Evolutionary conservation across 164 flowering plant genomes (phyloP).

Genomic region (Paratinospora sagittata): DNA sequence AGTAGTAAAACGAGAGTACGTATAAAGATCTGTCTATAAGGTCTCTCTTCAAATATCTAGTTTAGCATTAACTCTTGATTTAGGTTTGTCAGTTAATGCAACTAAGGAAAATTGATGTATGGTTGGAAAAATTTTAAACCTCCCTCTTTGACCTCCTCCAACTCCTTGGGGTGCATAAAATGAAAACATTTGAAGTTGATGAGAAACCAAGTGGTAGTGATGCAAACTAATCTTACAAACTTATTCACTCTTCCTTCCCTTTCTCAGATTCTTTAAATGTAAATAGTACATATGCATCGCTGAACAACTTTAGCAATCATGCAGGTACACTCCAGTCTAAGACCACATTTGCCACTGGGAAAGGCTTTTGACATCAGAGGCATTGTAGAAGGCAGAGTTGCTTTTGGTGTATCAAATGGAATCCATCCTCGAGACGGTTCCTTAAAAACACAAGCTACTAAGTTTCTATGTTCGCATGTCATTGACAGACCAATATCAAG

Average conservation of each 20-base stretch:
- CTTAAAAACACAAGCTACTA: slow-evolving; percentile 35
- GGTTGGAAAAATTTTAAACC: no score
- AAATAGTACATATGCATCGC: neutral
- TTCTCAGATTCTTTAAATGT: neutral
- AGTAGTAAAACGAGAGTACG: no score
- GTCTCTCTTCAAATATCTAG: no score
- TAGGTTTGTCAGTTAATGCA: no score
- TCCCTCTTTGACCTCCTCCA: no score
- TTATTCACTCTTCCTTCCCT: neutral
- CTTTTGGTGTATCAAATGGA: slow-evolving; percentile 27
- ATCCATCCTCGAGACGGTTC: slow-evolving; percentile 25
- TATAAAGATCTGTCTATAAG: no score
- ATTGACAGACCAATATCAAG: slow-evolving; percentile 22
- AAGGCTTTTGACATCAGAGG: slow-evolving; percentile 32
- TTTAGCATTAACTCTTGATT: no score
- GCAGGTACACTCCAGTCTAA: slow-evolving; percentile 49
- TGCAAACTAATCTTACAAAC: neutral
- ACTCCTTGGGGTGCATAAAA: no score
- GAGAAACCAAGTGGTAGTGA: neutral
- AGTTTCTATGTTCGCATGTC: slow-evolving; percentile 22
- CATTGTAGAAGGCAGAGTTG: slow-evolving; percentile 23
- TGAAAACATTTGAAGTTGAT: neutral
- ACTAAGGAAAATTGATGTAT: no score
- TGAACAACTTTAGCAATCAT: slow-evolving; percentile 9
- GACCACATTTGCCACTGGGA: slow-evolving; percentile 21